phyloP scores from a whole-genome alignment of 31 red algal species.

The Asparagopsis taxiformis region DNA sequence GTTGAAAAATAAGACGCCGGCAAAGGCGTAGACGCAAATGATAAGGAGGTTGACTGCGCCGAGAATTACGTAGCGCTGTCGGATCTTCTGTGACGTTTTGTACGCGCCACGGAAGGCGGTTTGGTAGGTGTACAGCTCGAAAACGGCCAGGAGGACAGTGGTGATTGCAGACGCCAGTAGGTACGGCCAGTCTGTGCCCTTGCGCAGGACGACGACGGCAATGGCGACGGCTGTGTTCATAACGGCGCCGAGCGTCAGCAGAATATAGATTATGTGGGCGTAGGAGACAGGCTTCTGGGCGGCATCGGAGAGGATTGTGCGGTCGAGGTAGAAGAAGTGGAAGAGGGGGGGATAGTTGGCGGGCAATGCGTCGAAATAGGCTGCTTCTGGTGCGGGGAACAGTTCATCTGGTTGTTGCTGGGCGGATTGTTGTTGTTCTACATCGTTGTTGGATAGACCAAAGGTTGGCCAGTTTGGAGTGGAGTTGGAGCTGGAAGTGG shows the following conservation, averaged over 20 bases:
- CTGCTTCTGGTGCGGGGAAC: not conserved
- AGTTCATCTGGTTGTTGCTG: too few relatives aligned
- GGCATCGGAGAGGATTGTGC: conserved; percentile 1
- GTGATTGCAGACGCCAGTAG: not conserved
- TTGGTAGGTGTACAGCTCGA: not conserved
- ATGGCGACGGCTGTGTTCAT: not conserved
- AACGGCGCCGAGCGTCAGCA: not conserved
- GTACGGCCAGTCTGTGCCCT: not conserved
- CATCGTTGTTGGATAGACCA: too few relatives aligned
- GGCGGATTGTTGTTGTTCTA: too few relatives aligned
- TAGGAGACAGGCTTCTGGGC: not conserved
- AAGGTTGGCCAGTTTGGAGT: too few relatives aligned
- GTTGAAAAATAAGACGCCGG: conserved; percentile 9
- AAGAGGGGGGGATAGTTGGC: conserved; percentile 2
- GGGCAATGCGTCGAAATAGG: not conserved
- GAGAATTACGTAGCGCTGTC: conserved; percentile 5
- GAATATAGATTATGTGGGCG: not conserved
- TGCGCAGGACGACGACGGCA: not conserved
- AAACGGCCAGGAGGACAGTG: not conserved
- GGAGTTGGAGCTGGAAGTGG: conserved; percentile 1
- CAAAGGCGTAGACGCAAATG: conserved; percentile 5
- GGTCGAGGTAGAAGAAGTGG: conserved; percentile 4
- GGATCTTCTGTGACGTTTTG: not conserved
- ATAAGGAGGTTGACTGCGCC: conserved; percentile 6
- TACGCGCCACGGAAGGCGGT: conserved; percentile 8